Evolutionary conservation across 2,329 filamentous ascomycete genomes (phyloP), one percentile per base, ranked within the genome.

Genomic region (Calcarisporium arbuscula): DNA sequence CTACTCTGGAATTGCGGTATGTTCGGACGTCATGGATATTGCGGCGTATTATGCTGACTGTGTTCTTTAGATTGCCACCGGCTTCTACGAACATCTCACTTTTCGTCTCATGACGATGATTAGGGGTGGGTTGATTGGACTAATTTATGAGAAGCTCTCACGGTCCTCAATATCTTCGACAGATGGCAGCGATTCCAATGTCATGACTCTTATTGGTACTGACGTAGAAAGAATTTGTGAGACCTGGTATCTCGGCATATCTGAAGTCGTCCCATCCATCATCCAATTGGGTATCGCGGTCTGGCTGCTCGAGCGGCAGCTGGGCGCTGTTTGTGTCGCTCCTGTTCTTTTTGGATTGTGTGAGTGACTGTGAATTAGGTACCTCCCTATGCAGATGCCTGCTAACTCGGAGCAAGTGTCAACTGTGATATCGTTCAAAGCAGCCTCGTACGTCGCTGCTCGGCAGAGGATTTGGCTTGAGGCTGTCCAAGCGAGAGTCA

Each of bases 271-370:
- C 16, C 39, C 40, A 19, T 42, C 50, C 30, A 49, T 47, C 1
- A 17, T 54, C 15, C 50, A 56, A 28, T 47, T 57, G 16, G 47
- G 26, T 1, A 32, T 56, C 19, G 50, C 50, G 4, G 45, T 50
- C 11, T 54, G 47, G 28, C 38, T 57, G 6, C 41, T 57, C 11
- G 41, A 46, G 15, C 32, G 45, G 8, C 42, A 70, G 36, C 53
- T 71, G 4, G 49, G 52, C 32, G 44, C 65, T 60, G 62, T 60
- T 2, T 63, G 62, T 39, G 44, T 61, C 0, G 49, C 64, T 27
- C 61, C 70, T 26, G 56, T 72, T 9, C 62, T 46, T 3, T 41
- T 73, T 19, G 65, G 63, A 1, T 62, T 69, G 19, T 66, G 58
- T 41, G 52, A 65, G n/a, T n/a, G n/a, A n/a, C n/a, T n/a, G n/a